phyloP scores from a whole-genome alignment of 208 protist genomes.

The Leishmania major region DNA sequence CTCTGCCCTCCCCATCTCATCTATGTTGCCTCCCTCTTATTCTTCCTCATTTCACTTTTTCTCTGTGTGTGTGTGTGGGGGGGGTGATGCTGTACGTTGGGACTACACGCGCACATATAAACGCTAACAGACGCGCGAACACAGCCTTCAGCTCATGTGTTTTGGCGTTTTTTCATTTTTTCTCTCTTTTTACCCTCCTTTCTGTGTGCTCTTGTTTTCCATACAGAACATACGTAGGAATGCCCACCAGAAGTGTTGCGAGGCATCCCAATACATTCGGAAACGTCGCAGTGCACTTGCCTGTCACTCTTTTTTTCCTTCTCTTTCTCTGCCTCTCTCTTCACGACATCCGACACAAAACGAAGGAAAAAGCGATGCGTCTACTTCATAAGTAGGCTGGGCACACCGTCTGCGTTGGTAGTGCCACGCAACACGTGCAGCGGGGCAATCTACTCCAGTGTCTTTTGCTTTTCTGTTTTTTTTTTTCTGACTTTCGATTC shows the following conservation, averaged over 20 bases:
- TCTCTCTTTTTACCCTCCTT: neutral
- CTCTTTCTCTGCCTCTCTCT: neutral
- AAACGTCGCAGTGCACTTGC: neutral
- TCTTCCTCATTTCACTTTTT: neutral
- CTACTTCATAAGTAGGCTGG: neutral
- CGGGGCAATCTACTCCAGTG: neutral
- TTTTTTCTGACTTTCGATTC: neutral
- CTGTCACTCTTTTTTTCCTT: neutral
- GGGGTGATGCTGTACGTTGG: neutral
- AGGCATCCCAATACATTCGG: neutral
- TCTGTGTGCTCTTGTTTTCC: neutral
- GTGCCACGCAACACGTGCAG: neutral
- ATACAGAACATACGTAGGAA: neutral
- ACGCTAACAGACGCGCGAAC: neutral
- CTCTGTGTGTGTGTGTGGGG: too few species aligned
- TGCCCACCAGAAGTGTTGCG: neutral
- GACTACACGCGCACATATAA: neutral
- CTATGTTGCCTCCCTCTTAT: neutral
- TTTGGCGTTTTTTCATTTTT: neutral
- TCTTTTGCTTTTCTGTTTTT: constrained; percentile 13
- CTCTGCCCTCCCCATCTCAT: neutral
- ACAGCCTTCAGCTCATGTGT: neutral
- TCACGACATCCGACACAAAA: too few species aligned
- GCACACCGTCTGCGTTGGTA: neutral
- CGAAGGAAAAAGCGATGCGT: neutral